Evolutionary conservation across 2,329 filamentous ascomycete species (phyloP), one percentile per base, ranked within the genome.

Genomic region (Paraphoma chrysanthemicola): DNA sequence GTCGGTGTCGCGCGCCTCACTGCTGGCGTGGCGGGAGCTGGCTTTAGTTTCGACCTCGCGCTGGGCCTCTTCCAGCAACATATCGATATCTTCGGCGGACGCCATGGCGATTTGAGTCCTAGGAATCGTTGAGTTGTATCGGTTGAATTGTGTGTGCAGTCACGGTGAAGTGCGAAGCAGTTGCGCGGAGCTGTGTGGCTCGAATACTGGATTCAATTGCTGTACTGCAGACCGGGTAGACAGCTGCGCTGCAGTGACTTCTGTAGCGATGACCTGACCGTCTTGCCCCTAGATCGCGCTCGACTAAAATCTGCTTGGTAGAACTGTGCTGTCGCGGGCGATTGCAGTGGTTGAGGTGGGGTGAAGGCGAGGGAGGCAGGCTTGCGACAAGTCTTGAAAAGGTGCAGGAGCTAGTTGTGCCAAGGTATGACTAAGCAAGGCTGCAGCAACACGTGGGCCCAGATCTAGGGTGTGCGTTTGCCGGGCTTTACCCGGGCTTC

Each of bases 81-180:
- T 92, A 83, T 97, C 93, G 69, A 97, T 92, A 74, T 96, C 92
- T 67, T 89, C 81, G 77, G 84, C 84, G 45, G 63, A 59, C 49
- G 64, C 60, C 67, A 69, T 70, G 23, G 17, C 44, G 55, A 44
- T 45, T 29, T 42, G 44, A 44, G 54, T 64, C 58, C 66, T 70
- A 68, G 63, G 64, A 60, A 44, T 65, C 59, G 64, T 67, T 69
- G 66, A 69, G 67, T 63, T 54, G 58, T 51, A 54, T 56, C 51
- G 62, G 53, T 60, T 47, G 62, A 29, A 30, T 36, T 51, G 51
- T 63, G 59, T 51, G 60, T 59, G 63, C 60, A 60, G 58, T 69
- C 65, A 69, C 65, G 53, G 59, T 59, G 64, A 57, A 58, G 50
- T 50, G 60, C 41, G 64, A 67, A 60, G 54, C 54, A 43, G 61